Conservation (phyloP, 441 rosid species). For the Erodium texanum region DNA sequence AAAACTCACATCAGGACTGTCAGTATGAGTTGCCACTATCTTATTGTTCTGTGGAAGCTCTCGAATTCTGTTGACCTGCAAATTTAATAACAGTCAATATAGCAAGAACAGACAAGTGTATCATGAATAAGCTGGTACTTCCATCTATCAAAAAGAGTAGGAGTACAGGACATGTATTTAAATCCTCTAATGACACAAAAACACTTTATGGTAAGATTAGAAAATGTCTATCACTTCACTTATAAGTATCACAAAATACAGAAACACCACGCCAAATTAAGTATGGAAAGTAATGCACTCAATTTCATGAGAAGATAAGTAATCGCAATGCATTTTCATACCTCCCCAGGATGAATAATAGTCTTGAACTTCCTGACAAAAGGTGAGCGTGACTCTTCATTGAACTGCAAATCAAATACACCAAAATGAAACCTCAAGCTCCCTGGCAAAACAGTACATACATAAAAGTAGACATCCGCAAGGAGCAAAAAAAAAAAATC, state of each 20-base stretch:
- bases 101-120: background rate
- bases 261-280: background rate
- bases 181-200: background rate
- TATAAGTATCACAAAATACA: background rate
- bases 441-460: background rate
- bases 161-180: background rate
- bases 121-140: background rate
- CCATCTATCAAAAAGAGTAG: background rate
- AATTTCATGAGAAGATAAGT: background rate
- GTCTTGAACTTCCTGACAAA: conserved; percentile 98
- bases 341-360: conserved; percentile 99
- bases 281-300: background rate
- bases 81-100: background rate
- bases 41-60: conserved; percentile 90
- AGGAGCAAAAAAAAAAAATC: background rate
- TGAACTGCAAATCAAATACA: conserved; percentile 48
- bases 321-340: conserved; percentile 17
- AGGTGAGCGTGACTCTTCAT: conserved; percentile 97
- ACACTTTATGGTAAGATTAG: background rate
- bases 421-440: background rate
- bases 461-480: background rate
- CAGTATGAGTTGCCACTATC: conserved; percentile 96
- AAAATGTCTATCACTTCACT: background rate
- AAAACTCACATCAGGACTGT: conserved; percentile 77
- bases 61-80: conserved; percentile 95